phyloP scores from a whole-genome alignment of 2,329 filamentous ascomycete genomes.

The Penicillium sp. region DNA sequence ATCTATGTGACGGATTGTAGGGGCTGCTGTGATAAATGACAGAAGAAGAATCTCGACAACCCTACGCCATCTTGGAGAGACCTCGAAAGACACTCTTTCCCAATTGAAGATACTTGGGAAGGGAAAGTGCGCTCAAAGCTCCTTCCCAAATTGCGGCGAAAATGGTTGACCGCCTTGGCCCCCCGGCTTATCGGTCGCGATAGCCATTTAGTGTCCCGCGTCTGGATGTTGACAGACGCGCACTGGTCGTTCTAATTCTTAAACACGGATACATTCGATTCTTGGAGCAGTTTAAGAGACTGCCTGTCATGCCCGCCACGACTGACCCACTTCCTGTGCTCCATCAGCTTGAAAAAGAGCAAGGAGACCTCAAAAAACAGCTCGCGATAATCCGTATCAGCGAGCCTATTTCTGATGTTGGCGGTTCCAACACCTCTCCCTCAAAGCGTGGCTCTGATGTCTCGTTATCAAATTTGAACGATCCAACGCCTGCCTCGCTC shows the following conservation, averaged over 20 bases:
- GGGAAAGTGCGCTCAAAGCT: neutral
- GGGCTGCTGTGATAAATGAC: neutral
- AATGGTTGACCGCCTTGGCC: constrained; percentile 5
- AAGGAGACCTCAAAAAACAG: constrained; percentile 51
- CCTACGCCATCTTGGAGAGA: neutral
- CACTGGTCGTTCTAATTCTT: neutral
- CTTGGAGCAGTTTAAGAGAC: no score
- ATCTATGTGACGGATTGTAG: neutral
- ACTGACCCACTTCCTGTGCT: constrained; percentile 46
- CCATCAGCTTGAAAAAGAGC: constrained; percentile 40
- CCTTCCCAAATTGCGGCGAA: neutral
- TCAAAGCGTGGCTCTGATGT: constrained; percentile 69
- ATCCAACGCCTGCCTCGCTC: constrained; percentile 72
- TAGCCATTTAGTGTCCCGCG: neutral
- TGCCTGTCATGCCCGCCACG: neutral
- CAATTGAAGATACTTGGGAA: neutral
- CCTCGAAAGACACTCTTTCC: no score
- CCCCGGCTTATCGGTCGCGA: neutral
- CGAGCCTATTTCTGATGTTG: constrained; percentile 64
- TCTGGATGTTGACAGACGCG: neutral
- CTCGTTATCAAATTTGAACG: constrained; percentile 69
- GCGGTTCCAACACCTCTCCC: constrained; percentile 30
- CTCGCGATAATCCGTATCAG: constrained; percentile 76
- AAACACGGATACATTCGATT: neutral
- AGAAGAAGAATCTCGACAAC: neutral